Percentiles rank a stretch among this genome's conserved stretches.
Evolutionary conservation across 2,329 filamentous ascomycete genomes (phyloP).

Genomic region (Colletotrichum musicola): DNA sequence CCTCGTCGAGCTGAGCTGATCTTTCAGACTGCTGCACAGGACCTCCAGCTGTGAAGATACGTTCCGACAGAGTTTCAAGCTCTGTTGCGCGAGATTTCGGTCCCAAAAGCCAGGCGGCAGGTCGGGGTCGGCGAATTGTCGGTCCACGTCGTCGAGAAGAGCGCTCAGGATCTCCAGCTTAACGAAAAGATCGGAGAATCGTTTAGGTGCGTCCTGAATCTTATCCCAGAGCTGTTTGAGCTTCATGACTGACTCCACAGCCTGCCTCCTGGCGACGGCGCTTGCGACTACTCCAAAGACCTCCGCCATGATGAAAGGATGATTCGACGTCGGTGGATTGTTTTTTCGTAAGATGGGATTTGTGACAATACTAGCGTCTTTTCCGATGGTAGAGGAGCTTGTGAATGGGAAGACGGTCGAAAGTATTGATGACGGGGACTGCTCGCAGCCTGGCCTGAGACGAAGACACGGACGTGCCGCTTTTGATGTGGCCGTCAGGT

Average conservation of each 20-base stretch:
- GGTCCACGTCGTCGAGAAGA: not conserved
- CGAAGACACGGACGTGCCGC: too few relatives aligned
- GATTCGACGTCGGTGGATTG: too few relatives aligned
- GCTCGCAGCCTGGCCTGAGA: too few relatives aligned
- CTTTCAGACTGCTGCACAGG: not conserved
- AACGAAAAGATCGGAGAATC: not conserved
- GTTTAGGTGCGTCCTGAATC: not conserved
- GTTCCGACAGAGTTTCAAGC: not conserved
- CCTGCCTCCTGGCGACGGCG: not conserved
- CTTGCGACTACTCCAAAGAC: not conserved
- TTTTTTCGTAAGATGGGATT: too few relatives aligned
- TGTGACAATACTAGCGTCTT: too few relatives aligned
- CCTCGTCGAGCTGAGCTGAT: not conserved
- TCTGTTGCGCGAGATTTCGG: not conserved
- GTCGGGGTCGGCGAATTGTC: not conserved
- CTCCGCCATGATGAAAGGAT: not conserved
- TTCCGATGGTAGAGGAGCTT: too few relatives aligned
- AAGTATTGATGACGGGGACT: too few relatives aligned
- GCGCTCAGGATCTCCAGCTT: not conserved
- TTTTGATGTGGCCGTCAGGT: too few relatives aligned
- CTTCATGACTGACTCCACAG: not conserved
- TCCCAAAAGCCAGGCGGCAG: not conserved
- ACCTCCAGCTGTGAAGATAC: not conserved
- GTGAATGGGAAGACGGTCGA: too few relatives aligned
- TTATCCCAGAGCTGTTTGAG: not conserved